These are phyloP conservation scores for Ustilago xerochloae DNA, from an alignment of 1,284 basidiomycete species.

Conservation along the genomic window DNA sequence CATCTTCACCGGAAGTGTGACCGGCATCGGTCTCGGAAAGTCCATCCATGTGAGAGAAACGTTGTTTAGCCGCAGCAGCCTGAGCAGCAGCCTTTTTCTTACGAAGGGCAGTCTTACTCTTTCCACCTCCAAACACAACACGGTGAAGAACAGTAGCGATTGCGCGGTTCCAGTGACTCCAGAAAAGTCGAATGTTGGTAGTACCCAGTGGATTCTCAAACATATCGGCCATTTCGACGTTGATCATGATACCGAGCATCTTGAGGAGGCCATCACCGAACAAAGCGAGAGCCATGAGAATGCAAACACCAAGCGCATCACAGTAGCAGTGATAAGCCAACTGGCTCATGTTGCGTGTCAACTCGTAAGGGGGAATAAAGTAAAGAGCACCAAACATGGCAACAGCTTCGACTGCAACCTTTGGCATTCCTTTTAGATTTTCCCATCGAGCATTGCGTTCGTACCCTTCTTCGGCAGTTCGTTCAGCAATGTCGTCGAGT, in stretches of 20 bases:
- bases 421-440: constrained; percentile 57
- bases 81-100: constrained; percentile 28
- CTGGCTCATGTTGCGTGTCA: constrained; percentile 56
- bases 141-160: constrained; percentile 66
- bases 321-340: constrained; percentile 60
- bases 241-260: constrained; percentile 55
- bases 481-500: constrained; percentile 55
- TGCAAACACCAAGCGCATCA: constrained; percentile 52
- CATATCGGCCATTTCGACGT: constrained; percentile 66
- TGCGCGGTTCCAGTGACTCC: constrained; percentile 68
- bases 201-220: constrained; percentile 66
- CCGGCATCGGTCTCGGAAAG: constrained; percentile 62
- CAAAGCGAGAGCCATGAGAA: constrained; percentile 60
- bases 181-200: constrained; percentile 65
- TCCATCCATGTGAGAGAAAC: constrained; percentile 53
- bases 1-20: constrained; percentile 54
- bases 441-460: constrained; percentile 51
- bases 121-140: constrained; percentile 64
- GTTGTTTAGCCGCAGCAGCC: constrained; percentile 6
- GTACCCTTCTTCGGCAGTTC: constrained; percentile 50
- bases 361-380: constrained; percentile 61
- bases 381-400: constrained; percentile 53
- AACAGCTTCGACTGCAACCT: constrained; percentile 51
- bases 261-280: constrained; percentile 63
- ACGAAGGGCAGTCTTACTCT: constrained; percentile 37